These are phyloP conservation scores for Myxozyma mucilagina DNA, from an alignment of 805 yeast species.

Conservation along the genomic window DNA sequence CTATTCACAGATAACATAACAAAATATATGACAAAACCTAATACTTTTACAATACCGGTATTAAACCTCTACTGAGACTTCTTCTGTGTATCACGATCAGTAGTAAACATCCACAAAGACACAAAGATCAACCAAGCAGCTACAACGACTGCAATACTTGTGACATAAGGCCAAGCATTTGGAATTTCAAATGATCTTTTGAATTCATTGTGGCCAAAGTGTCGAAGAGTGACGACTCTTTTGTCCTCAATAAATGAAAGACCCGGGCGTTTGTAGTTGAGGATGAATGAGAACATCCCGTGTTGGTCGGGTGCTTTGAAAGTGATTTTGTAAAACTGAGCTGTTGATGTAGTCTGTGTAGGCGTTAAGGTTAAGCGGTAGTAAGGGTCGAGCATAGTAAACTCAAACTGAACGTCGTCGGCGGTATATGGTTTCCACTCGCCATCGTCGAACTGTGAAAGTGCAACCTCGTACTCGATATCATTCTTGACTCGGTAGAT, in stretches of 20 bases:
- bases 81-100: conserved; percentile 5
- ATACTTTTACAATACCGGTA: no score
- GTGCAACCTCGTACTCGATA: conserved; percentile 50
- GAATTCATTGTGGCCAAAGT: conserved; percentile 93
- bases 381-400: conserved; percentile 92
- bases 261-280: conserved; percentile 79
- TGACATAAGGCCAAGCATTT: conserved; percentile 87
- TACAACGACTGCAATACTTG: conserved; percentile 68
- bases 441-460: conserved; percentile 48
- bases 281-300: conserved; percentile 87
- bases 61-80: conserved; percentile 21
- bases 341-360: conserved; percentile 44
- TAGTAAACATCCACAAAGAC: conserved; percentile 46
- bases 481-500: conserved; percentile 75
- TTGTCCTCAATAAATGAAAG: conserved; percentile 64
- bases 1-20: no score
- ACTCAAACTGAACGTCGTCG: conserved; percentile 74
- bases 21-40: no score
- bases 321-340: conserved; percentile 48
- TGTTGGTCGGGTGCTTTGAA: conserved; percentile 92
- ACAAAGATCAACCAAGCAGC: conserved; percentile 77
- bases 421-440: conserved; percentile 71
- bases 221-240: conserved; percentile 80
- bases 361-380: conserved; percentile 69
- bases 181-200: conserved; percentile 90